Base-by-base conservation (phyloP, 1,139 yeast species). In the Hansenula lynferdii region DNA sequence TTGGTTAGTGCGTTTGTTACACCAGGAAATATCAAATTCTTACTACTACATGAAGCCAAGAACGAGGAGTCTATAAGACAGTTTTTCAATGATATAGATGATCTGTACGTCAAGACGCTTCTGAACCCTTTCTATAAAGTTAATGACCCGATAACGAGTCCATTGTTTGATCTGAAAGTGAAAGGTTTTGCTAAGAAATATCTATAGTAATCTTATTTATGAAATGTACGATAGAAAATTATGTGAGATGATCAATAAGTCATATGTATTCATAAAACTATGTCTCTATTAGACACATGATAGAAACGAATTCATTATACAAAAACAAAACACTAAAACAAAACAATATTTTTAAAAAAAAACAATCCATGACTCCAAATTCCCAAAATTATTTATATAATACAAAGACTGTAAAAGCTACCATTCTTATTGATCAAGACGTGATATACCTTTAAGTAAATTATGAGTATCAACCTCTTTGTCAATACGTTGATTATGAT, bases 91-190 rank as follows among this genome's bases (percentile, higher is more conserved):
- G 97, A 90, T 44, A 74, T 85, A 14, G 85, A 90, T 60, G 98
- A 92, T 51, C 65, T 90, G 37, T 92, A 90, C 53, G 89, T 85
- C 25, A 92, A 90, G 62, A 79, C 92, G 15, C 61, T 86, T 37
- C 65, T 92, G 67, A 86, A 85, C 48, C 98, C 98, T 2, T 92
- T 92, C 56, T 92, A 89, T 57, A 69, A 74, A 38, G 76, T 80
- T 31, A 85, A 86, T 54, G 84, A 80, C 46, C 81, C 90, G 1
- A 85, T 92, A 25, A 69, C 75, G 23, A 80, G 85, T 35, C 79
- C 84, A 0, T 78, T 74, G 20, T 92, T 92, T 60, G 97, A 92
- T 61, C 61, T 77, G 45, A 77, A 80, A 51, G 83, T 92, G 32
- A 77, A 82, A 54, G 62, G 72, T 28, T 60, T 85, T 43, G 95